Conservation (phyloP, 2,329 filamentous ascomycete genomes). For the Cercospora sp. region DNA sequence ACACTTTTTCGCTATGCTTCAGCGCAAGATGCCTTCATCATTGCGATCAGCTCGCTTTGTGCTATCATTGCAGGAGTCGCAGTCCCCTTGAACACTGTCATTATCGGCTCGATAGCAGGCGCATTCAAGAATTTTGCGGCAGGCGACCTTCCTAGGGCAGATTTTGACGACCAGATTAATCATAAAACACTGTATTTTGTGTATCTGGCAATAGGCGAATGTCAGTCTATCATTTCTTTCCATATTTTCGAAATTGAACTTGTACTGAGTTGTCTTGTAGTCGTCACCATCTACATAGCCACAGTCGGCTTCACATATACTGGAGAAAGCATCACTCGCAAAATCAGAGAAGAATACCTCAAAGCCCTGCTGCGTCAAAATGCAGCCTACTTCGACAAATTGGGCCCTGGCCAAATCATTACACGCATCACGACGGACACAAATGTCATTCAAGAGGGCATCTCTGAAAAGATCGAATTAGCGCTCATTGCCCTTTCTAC, state of each 20-base stretch:
- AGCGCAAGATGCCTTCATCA: constrained; percentile 36
- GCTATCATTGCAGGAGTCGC: constrained; percentile 30
- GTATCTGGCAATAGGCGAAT: constrained; percentile 77
- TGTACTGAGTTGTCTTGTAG: constrained; percentile 1
- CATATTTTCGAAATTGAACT: not conserved
- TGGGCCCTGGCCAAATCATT: constrained; percentile 89
- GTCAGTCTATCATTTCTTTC: not conserved
- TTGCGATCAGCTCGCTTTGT: constrained; percentile 37
- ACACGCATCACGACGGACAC: constrained; percentile 93
- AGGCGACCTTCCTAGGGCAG: constrained; percentile 44
- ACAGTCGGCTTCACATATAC: constrained; percentile 83
- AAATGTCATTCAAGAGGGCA: constrained; percentile 88
- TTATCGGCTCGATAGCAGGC: constrained; percentile 60
- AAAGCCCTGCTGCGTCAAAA: constrained; percentile 82
- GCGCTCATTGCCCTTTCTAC: constrained; percentile 74
- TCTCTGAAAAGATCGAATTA: constrained; percentile 83
- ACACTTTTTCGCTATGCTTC: constrained; percentile 19
- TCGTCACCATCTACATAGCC: constrained; percentile 70
- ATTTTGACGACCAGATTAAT: constrained; percentile 61
- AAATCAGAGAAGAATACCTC: constrained; percentile 73
- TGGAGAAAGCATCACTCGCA: constrained; percentile 50
- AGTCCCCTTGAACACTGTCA: constrained; percentile 40
- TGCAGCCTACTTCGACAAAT: constrained; percentile 88
- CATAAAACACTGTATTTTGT: constrained; percentile 74
- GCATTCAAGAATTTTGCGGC: constrained; percentile 31